These are phyloP conservation scores for Chionographis japonica DNA, from an alignment of 106 monocot species.

Conservation along the genomic window DNA sequence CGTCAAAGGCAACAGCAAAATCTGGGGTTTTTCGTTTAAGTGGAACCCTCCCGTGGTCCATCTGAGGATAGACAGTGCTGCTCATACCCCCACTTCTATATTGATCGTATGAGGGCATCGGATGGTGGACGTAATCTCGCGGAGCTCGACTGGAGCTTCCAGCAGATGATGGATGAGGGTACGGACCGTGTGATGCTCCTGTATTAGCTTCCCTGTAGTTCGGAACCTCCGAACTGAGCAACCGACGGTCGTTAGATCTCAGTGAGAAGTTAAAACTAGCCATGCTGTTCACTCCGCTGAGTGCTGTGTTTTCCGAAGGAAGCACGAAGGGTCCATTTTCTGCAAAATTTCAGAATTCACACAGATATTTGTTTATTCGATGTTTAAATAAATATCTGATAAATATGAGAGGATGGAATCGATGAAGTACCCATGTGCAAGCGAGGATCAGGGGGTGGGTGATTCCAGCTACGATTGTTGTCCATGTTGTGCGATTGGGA, in stretches of 20 bases:
- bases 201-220: constrained; percentile 11
- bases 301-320: not conserved
- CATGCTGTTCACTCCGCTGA: not conserved
- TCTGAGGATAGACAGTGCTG: constrained; percentile 3
- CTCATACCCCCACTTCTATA: constrained; percentile 2
- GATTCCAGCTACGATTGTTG: too few species aligned
- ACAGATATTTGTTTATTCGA: not conserved
- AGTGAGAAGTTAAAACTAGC: not conserved
- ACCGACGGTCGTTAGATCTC: constrained; percentile 5
- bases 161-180: constrained; percentile 16
- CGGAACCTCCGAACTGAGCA: constrained; percentile 10
- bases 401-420: too few species aligned
- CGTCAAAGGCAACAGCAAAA: not conserved
- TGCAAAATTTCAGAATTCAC: constrained; percentile 7
- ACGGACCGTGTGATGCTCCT: not conserved
- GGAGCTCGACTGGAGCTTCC: constrained; percentile 19
- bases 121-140: constrained; percentile 10
- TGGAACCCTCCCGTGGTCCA: constrained; percentile 5
- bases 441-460: too few species aligned
- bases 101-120: not conserved
- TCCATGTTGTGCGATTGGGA: too few species aligned
- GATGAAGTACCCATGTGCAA: too few species aligned
- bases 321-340: constrained; percentile 9
- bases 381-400: too few species aligned
- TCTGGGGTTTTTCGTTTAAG: constrained; percentile 28